Conservation (phyloP, 192 early-diverging fungal species). For the Coemansia reversa region DNA sequence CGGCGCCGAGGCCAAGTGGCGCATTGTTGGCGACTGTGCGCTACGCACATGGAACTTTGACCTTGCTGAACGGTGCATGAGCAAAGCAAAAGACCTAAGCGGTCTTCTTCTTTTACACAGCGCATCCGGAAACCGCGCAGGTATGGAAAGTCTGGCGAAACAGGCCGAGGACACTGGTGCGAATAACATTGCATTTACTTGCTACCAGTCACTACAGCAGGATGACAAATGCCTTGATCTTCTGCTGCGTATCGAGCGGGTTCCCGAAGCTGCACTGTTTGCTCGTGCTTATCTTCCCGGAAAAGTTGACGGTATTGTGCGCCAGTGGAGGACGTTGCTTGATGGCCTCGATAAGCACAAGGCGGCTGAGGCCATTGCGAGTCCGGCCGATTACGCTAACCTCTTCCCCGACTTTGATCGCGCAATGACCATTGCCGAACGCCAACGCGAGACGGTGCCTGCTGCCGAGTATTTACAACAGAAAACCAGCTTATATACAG, state of each 20-base stretch:
- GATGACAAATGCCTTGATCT: conserved; percentile 83
- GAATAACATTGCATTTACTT: conserved; percentile 91
- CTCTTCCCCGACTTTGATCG: conserved; percentile 78
- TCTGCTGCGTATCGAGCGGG: conserved; percentile 81
- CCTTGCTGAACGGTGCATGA: conserved; percentile 87
- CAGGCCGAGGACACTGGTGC: conserved; percentile 65
- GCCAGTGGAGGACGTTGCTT: conserved; percentile 79
- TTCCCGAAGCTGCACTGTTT: conserved; percentile 94
- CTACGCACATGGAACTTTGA: conserved; percentile 87
- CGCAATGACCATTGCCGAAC: conserved; percentile 15
- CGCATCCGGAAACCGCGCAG: conserved; percentile 77
- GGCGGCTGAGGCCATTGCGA: conserved; percentile 84
- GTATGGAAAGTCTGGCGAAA: conserved; percentile 72
- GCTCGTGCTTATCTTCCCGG: conserved; percentile 85
- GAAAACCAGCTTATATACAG: conserved; percentile 23
- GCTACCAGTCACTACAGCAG: conserved; percentile 71
- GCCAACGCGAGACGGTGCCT: background rate
- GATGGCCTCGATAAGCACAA: conserved; percentile 70
- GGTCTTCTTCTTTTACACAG: conserved; percentile 90
- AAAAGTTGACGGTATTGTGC: conserved; percentile 65
- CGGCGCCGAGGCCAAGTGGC: conserved; percentile 93
- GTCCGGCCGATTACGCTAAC: conserved; percentile 77
- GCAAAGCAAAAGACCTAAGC: conserved; percentile 85
- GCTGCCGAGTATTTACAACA: conserved; percentile 29
- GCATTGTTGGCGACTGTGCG: conserved; percentile 86